Base-by-base conservation (phyloP, 768 basidiomycete species). In the Suillus placidus region DNA sequence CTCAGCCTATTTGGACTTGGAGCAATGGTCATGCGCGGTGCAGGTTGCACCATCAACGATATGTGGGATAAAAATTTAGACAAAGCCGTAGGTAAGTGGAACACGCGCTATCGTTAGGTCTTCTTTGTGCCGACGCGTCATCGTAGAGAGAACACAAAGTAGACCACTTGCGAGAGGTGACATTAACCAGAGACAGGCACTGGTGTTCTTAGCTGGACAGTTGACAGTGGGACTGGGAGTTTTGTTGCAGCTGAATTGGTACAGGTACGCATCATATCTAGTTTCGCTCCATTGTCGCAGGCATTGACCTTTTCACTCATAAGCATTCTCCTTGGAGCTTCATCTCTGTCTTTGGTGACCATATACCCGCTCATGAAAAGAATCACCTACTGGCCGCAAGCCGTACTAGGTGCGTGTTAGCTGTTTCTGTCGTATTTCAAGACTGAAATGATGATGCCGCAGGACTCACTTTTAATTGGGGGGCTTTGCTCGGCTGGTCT, bases 391-490 rank as follows among this genome's bases (percentile, higher is more conserved):
- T 99, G 97, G 93, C 97, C 97, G 2, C 97, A 99, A 74, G 89
- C 93, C 47, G 91, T 97, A 35, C 89, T 99, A 26, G 97, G 96
- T 94, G 66, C 65, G 87, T 72, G 47, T 47, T 51, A 61, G 37
- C 35, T 32, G 60, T 5, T 40, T 54, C 42, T 30, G 40, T 55
- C 30, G 23, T 38, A 32, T 42, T 37, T 10, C 32, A 60, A 51
- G 51, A 40, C 23, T 58, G 45, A 40, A 56, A 8, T 63, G 6
- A 62, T 13, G 20, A 30, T 45, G 5, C 55, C 14, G 4, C 71
- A 96, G 95, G 96, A 12, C 83, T 99, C 55, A 89, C 96, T 0
- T 99, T 96, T 77, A 99, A 98, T 78, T 99, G 97, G 97, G 97
- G 97, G 20, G 89, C 94, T 1, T 78, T 99, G 1, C 87, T 99